Evolutionary conservation across 2,329 filamentous ascomycete species (phyloP).

Genomic region (Verticillium tricorpus): DNA sequence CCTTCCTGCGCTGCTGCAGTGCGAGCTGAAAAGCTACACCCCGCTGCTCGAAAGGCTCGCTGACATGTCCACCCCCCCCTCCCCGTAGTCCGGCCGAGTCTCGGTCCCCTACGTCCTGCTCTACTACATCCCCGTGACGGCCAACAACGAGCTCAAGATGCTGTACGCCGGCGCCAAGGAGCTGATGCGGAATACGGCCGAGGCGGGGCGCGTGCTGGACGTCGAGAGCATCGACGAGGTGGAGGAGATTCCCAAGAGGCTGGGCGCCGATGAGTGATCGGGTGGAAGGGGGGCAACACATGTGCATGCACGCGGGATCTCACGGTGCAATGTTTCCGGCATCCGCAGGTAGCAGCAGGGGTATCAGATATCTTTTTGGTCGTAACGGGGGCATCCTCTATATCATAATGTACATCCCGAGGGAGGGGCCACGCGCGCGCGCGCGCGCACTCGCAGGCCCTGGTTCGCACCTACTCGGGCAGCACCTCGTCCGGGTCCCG

Average conservation of each 20-base stretch:
- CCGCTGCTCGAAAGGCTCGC: too few relatives aligned
- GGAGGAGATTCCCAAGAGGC: conserved; percentile 70
- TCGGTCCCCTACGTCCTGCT: conserved; percentile 92
- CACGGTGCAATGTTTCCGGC: not conserved
- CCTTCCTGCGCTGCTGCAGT: not conserved
- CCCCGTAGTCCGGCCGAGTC: conserved; percentile 71
- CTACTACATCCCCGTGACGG: conserved; percentile 91
- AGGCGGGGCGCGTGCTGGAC: conserved; percentile 85
- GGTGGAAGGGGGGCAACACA: not conserved
- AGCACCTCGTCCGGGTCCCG: conserved; percentile 52
- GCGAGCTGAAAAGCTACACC: too few relatives aligned
- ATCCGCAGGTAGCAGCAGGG: conserved; percentile 1
- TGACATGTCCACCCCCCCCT: too few relatives aligned
- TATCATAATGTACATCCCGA: not conserved
- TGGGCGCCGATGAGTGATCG: conserved; percentile 21
- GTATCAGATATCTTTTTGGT: conserved; percentile 9
- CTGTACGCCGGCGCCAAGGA: conserved; percentile 95
- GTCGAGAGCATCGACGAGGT: conserved; percentile 77
- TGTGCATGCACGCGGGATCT: not conserved
- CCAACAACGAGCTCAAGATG: conserved; percentile 85
- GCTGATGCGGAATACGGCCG: conserved; percentile 86
- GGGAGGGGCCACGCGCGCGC: too few relatives aligned
- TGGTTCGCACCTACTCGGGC: conserved; percentile 27
- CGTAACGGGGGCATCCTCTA: not conserved
- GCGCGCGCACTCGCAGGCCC: not conserved